Conservation (phyloP, 129 eudicot species). For the Helichrysum umbraculigerum region DNA sequence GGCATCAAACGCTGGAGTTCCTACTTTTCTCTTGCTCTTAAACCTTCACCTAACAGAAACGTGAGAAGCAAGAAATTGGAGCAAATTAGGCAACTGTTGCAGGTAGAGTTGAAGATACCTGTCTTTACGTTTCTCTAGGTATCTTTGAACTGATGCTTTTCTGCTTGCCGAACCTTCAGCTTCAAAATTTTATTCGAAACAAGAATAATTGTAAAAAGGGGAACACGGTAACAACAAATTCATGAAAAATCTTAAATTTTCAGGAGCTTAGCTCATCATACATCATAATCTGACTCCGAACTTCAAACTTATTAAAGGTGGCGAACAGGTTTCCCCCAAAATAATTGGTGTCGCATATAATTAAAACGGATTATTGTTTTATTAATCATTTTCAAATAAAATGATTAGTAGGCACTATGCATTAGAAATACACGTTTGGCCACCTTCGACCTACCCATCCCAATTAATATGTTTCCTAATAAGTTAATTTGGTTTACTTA, state of each 20-base stretch:
- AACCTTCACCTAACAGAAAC: slow-evolving; percentile 87
- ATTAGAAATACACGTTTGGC: not conserved
- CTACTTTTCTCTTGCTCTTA: slow-evolving; percentile 82
- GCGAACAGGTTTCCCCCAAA: not conserved
- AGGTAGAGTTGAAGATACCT: slow-evolving; percentile 44
- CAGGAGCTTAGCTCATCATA: slow-evolving; percentile 8
- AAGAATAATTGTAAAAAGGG: not conserved
- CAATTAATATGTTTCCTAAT: not conserved
- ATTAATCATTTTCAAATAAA: not conserved
- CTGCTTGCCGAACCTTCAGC: slow-evolving; percentile 72
- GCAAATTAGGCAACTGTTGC: not conserved
- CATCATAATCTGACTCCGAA: slow-evolving; percentile 9
- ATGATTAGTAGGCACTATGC: not conserved
- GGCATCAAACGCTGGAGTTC: slow-evolving; percentile 9
- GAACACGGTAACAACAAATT: not conserved
- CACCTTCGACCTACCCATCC: not conserved
- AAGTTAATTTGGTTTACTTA: not conserved
- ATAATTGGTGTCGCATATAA: not conserved
- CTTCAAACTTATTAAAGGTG: not conserved
- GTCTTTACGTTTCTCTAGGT: slow-evolving; percentile 80
- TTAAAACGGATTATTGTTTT: not conserved
- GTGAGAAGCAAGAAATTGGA: slow-evolving; percentile 43
- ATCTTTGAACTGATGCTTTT: slow-evolving; percentile 86
- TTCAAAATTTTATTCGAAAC: slow-evolving; percentile 12
- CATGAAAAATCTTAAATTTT: not conserved